These are phyloP conservation scores for Stachybotrys echinatus DNA, from an alignment of 2,329 filamentous ascomycete genomes.

Conservation along the genomic window DNA sequence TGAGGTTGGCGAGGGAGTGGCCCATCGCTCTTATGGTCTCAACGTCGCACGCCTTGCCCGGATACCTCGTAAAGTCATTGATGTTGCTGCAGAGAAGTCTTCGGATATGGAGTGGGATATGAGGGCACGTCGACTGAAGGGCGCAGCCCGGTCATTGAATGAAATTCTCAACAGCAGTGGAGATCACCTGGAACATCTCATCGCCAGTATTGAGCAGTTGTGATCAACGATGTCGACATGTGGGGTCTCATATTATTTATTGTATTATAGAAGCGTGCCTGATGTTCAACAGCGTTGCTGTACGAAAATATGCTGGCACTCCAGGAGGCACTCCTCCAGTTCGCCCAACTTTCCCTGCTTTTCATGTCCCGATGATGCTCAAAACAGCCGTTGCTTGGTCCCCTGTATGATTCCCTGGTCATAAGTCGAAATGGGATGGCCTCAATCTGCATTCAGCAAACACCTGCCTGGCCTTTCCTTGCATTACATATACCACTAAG, in stretches of 20 bases:
- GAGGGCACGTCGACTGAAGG: slow-evolving; percentile 54
- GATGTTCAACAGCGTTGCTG: no score
- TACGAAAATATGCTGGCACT: no score
- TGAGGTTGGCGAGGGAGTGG: slow-evolving; percentile 84
- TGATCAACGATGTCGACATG: slow-evolving; percentile 21
- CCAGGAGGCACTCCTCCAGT: no score
- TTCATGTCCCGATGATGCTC: no score
- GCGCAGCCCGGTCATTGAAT: slow-evolving; percentile 35
- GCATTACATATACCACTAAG: no score
- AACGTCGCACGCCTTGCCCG: slow-evolving; percentile 87
- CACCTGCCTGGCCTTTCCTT: no score
- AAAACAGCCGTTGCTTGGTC: no score
- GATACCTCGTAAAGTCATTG: slow-evolving; percentile 70
- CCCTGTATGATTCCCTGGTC: no score
- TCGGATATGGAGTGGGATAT: slow-evolving; percentile 73
- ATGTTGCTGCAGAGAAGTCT: slow-evolving; percentile 75
- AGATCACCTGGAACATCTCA: slow-evolving; percentile 46
- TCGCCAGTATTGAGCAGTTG: slow-evolving; percentile 55
- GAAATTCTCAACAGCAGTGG: slow-evolving; percentile 31
- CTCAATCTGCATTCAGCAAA: no score
- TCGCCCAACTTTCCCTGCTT: no score
- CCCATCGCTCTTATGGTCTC: slow-evolving; percentile 88
- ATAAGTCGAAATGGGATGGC: no score
- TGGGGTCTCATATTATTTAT: not conserved
- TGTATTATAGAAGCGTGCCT: no score